phyloP scores from a whole-genome alignment of 1,284 basidiomycete species.

The Polyporus tsugae region DNA sequence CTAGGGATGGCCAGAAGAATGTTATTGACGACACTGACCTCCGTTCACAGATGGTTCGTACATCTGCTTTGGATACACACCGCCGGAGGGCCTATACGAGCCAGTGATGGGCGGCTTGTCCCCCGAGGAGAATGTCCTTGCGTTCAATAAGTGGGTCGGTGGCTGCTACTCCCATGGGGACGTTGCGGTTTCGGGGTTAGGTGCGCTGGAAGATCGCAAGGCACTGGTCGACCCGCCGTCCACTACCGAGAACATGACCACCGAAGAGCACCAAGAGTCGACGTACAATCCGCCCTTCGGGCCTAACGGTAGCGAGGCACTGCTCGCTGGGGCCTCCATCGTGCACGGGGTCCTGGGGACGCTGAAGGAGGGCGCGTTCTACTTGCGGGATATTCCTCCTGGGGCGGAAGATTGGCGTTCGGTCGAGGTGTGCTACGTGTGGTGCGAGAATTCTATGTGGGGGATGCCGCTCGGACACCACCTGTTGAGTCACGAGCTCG shows the following conservation, averaged over 20 bases:
- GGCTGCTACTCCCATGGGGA: constrained; percentile 23
- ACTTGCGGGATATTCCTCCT: constrained; percentile 5
- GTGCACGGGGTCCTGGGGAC: neutral
- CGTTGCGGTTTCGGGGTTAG: neutral
- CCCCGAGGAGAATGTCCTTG: constrained; percentile 8
- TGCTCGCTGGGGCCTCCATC: neutral
- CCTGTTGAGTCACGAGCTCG: constrained; percentile 7
- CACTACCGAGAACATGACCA: constrained; percentile 22
- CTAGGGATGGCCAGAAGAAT: too few species aligned
- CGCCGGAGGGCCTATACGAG: constrained; percentile 9
- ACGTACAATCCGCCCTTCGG: neutral
- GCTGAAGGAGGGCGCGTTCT: neutral
- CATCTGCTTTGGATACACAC: constrained; percentile 14
- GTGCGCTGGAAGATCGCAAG: constrained; percentile 25
- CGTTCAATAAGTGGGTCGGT: constrained; percentile 20
- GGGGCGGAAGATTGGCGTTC: neutral
- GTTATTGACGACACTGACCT: neutral
- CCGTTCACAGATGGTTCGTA: constrained; percentile 12
- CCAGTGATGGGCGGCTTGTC: constrained; percentile 20
- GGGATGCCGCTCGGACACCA: constrained; percentile 16
- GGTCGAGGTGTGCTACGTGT: constrained; percentile 16
- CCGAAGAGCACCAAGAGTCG: constrained; percentile 17
- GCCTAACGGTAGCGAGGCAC: neutral
- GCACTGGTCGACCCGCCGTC: constrained; percentile 21
- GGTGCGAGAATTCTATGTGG: constrained; percentile 23